Percentiles rank a stretch among this genome's conserved stretches.
Conservation (phyloP, 305 asterid genomes). For the Rubia tinctorum region DNA sequence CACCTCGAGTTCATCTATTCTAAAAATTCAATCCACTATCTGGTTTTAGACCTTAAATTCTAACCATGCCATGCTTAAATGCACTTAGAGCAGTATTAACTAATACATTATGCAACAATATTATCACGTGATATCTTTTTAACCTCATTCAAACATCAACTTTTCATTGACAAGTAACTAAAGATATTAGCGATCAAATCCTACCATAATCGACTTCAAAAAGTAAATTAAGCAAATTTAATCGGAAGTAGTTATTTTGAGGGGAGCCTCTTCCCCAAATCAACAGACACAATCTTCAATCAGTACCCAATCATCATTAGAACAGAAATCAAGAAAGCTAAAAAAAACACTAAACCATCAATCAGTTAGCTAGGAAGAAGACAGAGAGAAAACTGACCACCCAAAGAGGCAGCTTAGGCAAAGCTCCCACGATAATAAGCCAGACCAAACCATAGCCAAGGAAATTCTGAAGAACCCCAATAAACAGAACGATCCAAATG, state of each 20-base stretch:
- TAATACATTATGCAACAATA: not conserved
- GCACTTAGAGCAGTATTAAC: not conserved
- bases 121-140: not conserved
- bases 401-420: constrained; percentile 39
- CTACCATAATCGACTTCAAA: not conserved
- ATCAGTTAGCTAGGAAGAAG: not conserved
- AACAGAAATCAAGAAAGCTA: too few relatives aligned
- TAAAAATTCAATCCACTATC: not conserved
- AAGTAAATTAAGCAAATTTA: too few relatives aligned
- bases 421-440: constrained; percentile 26
- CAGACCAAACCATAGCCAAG: constrained; percentile 41
- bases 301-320: not conserved
- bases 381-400: constrained; percentile 24
- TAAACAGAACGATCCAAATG: constrained; percentile 33
- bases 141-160: not conserved
- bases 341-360: too few relatives aligned
- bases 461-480: constrained; percentile 41
- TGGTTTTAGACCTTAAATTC: not conserved
- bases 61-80: not conserved
- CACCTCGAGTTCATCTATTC: not conserved
- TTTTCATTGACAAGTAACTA: not conserved
- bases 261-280: not conserved
- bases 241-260: not conserved
- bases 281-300: not conserved
- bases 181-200: not conserved